A percentile compares a stretch with the other conserved stretches of the same genome.
Evolutionary conservation across 176 grass and related monocot genomes (phyloP).

Genomic region (Ananas comosus): DNA sequence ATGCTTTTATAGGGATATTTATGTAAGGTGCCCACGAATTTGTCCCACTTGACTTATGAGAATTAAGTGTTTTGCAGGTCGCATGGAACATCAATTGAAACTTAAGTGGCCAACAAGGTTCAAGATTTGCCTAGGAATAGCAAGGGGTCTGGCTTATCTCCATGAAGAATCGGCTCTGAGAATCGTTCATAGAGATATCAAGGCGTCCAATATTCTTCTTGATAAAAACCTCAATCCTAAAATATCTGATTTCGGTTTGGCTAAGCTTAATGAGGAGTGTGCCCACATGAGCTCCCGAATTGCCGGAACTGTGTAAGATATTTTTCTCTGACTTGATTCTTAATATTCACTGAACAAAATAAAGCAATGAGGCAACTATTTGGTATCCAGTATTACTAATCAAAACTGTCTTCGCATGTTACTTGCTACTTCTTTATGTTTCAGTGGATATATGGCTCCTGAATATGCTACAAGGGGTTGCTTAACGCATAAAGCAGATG

Average conservation of each 20-base stretch:
- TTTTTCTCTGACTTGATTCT: conserved; percentile 8
- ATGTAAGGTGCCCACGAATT: too few species aligned
- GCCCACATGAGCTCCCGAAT: conserved; percentile 61
- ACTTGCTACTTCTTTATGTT: conserved; percentile 16
- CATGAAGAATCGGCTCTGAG: conserved; percentile 78
- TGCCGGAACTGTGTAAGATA: conserved; percentile 77
- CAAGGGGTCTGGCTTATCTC: conserved; percentile 66
- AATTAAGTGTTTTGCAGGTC: conserved; percentile 28
- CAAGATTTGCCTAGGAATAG: conserved; percentile 63
- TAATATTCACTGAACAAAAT: background rate
- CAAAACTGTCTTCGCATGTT: background rate
- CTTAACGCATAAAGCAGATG: conserved; percentile 81
- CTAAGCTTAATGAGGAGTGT: conserved; percentile 70
- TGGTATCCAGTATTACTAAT: too few species aligned
- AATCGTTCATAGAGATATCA: conserved; percentile 94
- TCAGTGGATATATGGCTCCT: conserved; percentile 91
- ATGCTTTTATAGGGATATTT: too few species aligned
- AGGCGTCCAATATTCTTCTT: conserved; percentile 78
- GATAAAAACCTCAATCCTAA: conserved; percentile 71
- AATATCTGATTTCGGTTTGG: conserved; percentile 93
- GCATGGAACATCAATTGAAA: conserved; percentile 38
- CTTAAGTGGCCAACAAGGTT: conserved; percentile 58
- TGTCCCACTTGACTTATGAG: background rate
- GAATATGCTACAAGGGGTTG: conserved; percentile 90
- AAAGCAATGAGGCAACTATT: background rate